Evolutionary conservation across 805 yeast species (phyloP).

Genomic region (Lipomyces yamadae): DNA sequence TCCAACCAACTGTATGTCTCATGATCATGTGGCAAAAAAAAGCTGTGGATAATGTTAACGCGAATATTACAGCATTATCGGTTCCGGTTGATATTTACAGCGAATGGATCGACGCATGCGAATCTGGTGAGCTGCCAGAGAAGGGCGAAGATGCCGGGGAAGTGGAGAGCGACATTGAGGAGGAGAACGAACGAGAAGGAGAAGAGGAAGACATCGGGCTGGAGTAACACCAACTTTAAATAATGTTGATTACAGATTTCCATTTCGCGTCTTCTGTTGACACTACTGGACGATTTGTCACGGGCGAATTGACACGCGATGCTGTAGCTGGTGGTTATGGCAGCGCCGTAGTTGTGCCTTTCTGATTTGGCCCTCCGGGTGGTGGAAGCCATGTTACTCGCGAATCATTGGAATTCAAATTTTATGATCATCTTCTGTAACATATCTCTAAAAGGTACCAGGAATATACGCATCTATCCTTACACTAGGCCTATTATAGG

Average conservation of each 20-base stretch:
- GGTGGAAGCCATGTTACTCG: not conserved
- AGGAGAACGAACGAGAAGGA: slow-evolving; percentile 29
- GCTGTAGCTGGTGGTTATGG: not conserved
- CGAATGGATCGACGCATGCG: slow-evolving; percentile 98
- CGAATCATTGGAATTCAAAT: not conserved
- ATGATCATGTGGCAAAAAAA: not conserved
- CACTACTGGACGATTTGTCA: not conserved
- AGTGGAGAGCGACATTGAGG: slow-evolving; percentile 39
- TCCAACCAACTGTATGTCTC: slow-evolving; percentile 62
- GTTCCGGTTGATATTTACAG: slow-evolving; percentile 95
- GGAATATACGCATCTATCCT: not conserved
- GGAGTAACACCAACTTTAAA: not conserved
- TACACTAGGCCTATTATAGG: not conserved
- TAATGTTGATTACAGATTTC: not conserved
- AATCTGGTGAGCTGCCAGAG: slow-evolving; percentile 69
- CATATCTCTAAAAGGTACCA: not conserved
- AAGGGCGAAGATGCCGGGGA: slow-evolving; percentile 36
- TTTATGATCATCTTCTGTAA: not conserved
- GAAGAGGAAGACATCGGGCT: slow-evolving; percentile 21
- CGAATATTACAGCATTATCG: slow-evolving; percentile 50
- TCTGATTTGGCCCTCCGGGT: not conserved
- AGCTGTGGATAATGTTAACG: not conserved
- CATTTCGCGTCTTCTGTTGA: not conserved
- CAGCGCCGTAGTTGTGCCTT: not conserved
- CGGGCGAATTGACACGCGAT: not conserved